Evolutionary conservation across 2,329 filamentous ascomycete species (phyloP).

Genomic region (Diaporthe amygdali): DNA sequence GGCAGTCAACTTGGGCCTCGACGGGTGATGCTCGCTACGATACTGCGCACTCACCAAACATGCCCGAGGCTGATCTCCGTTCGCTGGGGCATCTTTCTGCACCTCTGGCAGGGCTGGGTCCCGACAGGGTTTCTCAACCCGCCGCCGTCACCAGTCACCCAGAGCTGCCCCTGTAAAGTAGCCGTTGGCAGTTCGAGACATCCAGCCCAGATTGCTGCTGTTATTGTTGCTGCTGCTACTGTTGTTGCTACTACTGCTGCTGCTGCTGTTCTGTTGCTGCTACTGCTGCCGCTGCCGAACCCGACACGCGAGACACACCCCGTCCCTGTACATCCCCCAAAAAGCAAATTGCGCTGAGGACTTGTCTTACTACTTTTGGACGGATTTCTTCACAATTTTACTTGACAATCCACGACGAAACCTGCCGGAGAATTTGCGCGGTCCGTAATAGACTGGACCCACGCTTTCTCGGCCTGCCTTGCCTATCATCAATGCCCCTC

Average conservation of each 20-base stretch:
- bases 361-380: constrained; percentile 26
- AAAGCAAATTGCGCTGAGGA: constrained; percentile 28
- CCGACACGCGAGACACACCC: constrained; percentile 27
- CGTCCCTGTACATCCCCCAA: constrained; percentile 25
- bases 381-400: constrained; percentile 21
- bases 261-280: no score
- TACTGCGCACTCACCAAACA: not conserved
- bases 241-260: constrained; percentile 4
- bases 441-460: constrained; percentile 28
- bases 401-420: constrained; percentile 26
- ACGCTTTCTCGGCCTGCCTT: constrained; percentile 23
- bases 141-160: not conserved
- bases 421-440: constrained; percentile 27
- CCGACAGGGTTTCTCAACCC: constrained; percentile 21
- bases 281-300: constrained; percentile 19
- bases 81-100: constrained; percentile 17
- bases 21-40: not conserved
- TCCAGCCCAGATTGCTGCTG: constrained; percentile 15
- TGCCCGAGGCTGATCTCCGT: constrained; percentile 4
- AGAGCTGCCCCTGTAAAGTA: constrained; percentile 6
- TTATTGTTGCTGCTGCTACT: not conserved
- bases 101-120: constrained; percentile 18
- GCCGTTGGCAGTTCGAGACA: constrained; percentile 22
- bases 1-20: not conserved
- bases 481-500: constrained; percentile 22